Evolutionary conservation across 2,329 filamentous ascomycete genomes (phyloP), one percentile per base, ranked within the genome.

Genomic region (Hypoxylon sp.): DNA sequence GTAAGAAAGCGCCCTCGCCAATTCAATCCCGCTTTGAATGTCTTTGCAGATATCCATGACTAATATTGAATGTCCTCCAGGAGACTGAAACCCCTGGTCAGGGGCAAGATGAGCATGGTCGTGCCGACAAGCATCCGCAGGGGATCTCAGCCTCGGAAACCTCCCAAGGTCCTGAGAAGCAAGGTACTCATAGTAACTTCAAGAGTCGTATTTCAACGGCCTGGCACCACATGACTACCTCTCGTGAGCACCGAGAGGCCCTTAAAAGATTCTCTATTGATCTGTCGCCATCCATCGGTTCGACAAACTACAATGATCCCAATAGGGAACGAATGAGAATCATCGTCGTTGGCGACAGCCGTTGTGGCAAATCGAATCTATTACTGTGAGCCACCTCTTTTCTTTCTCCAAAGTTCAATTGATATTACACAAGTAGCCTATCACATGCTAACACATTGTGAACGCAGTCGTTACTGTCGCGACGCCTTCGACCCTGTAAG

Each of bases 341-440:
- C 43, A 69, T 75, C 21, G 73, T 78, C 56, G 75, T 79, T 9
- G 77, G 77, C 10, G 75, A 78, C 43, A 50, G 65, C 2, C 63
- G 68, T 19, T 76, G 72, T 36, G 76, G 77, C 21, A 79, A 79
- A 65, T 75, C 76, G 1, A 75, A 65, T 61, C 48, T 78, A 28
- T 58, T 79, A 6, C 70, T 76, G 77, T 78, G 70, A 45, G 59
- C 23, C 41, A 36, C 23, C 7, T 19, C 45, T 10, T 36, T 13
- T 19, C 30, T 28, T 23, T 34, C 3, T 36, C 14, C 3, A 19
- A 11, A 2, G 1, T 43, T 19, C 2, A 17, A 21, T 7, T 10
- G 17, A 11, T 43, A 43, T 43, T 10, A 19, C 17, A 43, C 38
- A 19, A 43, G 21, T 28, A 2, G 19, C 19, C 14, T 14, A 1